A percentile compares a stretch with the other conserved stretches of the same genome.
Evolutionary conservation across 192 early-diverging fungal genomes (phyloP).

Genomic region (Chytriomyces sp.): DNA sequence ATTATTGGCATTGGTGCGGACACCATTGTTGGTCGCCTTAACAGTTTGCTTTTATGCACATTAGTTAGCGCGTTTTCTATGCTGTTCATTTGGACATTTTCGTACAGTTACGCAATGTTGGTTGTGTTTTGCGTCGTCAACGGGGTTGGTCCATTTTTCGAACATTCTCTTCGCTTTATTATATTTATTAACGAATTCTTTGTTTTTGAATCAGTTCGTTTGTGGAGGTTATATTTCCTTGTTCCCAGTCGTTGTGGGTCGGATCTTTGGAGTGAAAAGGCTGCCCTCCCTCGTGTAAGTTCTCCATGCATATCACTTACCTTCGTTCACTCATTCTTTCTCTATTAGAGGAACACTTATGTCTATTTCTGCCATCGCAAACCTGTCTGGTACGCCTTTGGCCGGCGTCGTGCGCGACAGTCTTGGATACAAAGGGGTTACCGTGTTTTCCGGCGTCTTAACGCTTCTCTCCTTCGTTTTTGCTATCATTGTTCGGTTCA

Average conservation of each 20-base stretch:
- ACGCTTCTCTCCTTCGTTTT: slow-evolving; percentile 7
- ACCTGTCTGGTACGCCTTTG: slow-evolving; percentile 19
- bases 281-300: slow-evolving; percentile 21
- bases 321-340: too few species aligned
- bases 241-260: slow-evolving; percentile 25
- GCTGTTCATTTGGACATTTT: slow-evolving; percentile 57
- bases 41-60: slow-evolving; percentile 55
- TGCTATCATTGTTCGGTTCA: slow-evolving; percentile 3
- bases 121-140: slow-evolving; percentile 45
- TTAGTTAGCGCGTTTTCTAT: slow-evolving; percentile 25
- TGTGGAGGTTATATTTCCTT: slow-evolving; percentile 49
- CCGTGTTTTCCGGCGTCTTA: slow-evolving; percentile 2
- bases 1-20: slow-evolving; percentile 65
- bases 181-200: slow-evolving; percentile 30
- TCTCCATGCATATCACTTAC: too few species aligned
- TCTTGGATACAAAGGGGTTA: not conserved
- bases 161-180: slow-evolving; percentile 52
- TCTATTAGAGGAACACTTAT: slow-evolving; percentile 24
- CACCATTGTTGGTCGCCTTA: slow-evolving; percentile 57
- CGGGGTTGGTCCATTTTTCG: slow-evolving; percentile 36
- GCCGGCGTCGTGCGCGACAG: not conserved
- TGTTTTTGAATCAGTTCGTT: slow-evolving; percentile 43
- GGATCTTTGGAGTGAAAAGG: slow-evolving; percentile 7
- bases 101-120: slow-evolving; percentile 32
- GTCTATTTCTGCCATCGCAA: slow-evolving; percentile 20